Evolutionary conservation across 1,284 basidiomycete species (phyloP).

Genomic region (Sporisorium reilianum): DNA sequence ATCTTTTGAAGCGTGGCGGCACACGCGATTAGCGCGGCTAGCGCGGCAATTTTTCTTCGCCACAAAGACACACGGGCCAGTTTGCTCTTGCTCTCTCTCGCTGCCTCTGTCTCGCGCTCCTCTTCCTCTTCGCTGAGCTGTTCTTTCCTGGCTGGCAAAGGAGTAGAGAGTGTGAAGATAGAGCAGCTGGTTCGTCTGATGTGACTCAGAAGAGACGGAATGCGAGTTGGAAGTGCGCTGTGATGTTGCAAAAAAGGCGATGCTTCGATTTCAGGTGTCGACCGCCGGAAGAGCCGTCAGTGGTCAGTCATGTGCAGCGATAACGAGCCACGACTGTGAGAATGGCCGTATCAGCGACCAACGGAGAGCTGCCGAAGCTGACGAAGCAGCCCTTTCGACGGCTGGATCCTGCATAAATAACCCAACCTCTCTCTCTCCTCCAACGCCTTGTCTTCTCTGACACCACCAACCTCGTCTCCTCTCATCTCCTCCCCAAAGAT

Average conservation of each 20-base stretch:
- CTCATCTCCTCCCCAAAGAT: slow-evolving; percentile 10
- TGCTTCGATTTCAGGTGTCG: background rate
- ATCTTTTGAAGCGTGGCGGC: slow-evolving; percentile 6
- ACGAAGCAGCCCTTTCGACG: too few relatives aligned
- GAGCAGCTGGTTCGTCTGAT: background rate
- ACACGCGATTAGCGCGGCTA: slow-evolving; percentile 33
- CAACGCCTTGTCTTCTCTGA: background rate
- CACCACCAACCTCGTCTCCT: background rate
- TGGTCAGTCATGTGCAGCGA: background rate
- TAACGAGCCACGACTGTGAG: background rate
- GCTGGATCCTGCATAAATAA: background rate
- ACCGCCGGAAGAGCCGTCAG: background rate
- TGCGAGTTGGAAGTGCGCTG: background rate
- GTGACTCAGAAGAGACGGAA: too few relatives aligned
- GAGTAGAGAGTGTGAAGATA: background rate
- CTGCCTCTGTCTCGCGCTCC: too few relatives aligned
- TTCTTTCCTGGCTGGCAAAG: background rate
- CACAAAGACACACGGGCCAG: slow-evolving; percentile 1
- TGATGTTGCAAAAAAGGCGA: too few relatives aligned
- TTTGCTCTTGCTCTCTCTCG: too few relatives aligned
- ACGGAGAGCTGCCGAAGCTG: too few relatives aligned
- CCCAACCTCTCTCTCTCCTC: background rate
- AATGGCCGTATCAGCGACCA: background rate
- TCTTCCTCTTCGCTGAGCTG: background rate
- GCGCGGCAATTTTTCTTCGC: background rate